Conservation (phyloP, 2,329 filamentous ascomycete genomes). For the Aschersonia sp. region DNA sequence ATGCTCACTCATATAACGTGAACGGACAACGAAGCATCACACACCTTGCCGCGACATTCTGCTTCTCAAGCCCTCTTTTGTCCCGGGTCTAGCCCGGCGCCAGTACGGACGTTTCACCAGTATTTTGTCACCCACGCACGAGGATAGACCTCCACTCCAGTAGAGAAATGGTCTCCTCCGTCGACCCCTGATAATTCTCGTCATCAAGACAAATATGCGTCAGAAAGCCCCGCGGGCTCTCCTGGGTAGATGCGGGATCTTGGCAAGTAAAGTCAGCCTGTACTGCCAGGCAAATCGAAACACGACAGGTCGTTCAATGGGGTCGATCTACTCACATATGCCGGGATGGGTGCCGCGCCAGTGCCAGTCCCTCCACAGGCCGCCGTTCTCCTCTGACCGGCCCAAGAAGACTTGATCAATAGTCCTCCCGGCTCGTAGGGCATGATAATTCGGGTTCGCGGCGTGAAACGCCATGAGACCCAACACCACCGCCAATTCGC, state of each 20-base stretch:
- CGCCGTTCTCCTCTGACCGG: constrained; percentile 5
- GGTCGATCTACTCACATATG: constrained; percentile 10
- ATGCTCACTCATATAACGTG: no score
- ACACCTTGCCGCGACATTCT: no score
- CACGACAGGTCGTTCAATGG: no score
- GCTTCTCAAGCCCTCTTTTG: no score
- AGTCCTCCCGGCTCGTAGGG: neutral
- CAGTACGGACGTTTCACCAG: no score
- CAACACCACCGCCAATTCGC: constrained; percentile 22
- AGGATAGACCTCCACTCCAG: constrained; percentile 14
- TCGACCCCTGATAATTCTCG: constrained; percentile 14
- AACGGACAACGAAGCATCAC: no score
- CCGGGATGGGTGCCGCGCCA: constrained; percentile 13
- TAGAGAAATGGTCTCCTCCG: constrained; percentile 6
- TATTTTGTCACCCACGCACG: constrained; percentile 8
- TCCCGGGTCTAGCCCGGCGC: no score
- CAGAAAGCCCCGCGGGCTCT: constrained; percentile 18
- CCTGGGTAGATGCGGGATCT: constrained; percentile 11
- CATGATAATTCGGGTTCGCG: neutral
- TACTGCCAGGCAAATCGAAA: no score
- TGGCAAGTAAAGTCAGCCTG: neutral
- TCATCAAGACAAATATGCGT: constrained; percentile 18
- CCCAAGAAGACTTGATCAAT: constrained; percentile 4
- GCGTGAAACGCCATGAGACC: constrained; percentile 23
- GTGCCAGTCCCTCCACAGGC: constrained; percentile 10